Conservation (phyloP, 495 filamentous ascomycete species). For the Aspergillus affinis region DNA sequence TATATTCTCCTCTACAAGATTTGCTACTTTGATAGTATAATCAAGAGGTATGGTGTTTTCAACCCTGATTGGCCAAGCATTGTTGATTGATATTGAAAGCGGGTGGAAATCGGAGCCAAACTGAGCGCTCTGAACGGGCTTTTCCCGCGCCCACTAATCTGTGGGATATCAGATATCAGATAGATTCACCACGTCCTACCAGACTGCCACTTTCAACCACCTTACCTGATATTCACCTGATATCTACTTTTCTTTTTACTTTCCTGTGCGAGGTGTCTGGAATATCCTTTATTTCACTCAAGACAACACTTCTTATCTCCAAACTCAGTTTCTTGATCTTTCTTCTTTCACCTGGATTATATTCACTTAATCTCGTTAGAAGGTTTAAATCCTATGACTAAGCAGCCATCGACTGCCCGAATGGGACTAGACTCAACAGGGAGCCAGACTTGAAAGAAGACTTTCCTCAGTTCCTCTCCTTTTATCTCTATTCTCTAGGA, state of each 20-base stretch:
- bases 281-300: no score
- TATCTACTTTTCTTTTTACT: not conserved
- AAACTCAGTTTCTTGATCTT: no score
- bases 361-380: not conserved
- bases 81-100: not conserved
- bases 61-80: not conserved
- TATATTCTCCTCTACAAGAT: not conserved
- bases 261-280: no score
- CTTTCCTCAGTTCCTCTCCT: not conserved
- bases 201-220: not conserved
- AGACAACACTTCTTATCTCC: no score
- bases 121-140: not conserved
- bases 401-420: slow-evolving; percentile 4
- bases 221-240: not conserved
- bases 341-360: not conserved
- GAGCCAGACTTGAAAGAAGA: not conserved
- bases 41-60: not conserved
- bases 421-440: slow-evolving; percentile 3
- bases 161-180: not conserved
- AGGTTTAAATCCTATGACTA: slow-evolving; percentile 4
- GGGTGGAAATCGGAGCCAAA: not conserved
- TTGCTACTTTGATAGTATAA: not conserved
- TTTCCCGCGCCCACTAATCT: not conserved
- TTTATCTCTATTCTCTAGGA: not conserved
- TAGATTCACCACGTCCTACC: no score